Base-by-base conservation (phyloP, 495 filamentous ascomycete species). In the Jackrogersella minutella region DNA sequence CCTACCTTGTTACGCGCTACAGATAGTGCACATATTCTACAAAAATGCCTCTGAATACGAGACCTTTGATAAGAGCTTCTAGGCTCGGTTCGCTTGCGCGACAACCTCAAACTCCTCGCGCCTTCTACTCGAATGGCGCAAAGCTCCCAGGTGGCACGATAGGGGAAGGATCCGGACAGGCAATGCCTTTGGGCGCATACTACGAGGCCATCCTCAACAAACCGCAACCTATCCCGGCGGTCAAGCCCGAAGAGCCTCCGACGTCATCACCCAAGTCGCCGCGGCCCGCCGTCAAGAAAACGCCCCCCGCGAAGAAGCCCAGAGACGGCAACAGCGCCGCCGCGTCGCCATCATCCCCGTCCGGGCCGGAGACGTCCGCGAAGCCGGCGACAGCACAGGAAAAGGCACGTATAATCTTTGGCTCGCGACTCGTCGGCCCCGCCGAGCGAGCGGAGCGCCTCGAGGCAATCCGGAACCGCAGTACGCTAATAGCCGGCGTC, bases 361-460 rank as follows among this genome's bases (percentile, higher is more conserved):
- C 60, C 31, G 73, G 69, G 28, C 60, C 62, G 17, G 54, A 58
- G 64, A 63, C 77, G 16, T 65, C 78, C 19, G 65, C 80, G 53
- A 46, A 66, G 47, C 70, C 72, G 21, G 64, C 75, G 71, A 80
- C 67, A 76, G 77, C 59, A 74, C 80, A 64, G 71, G 80, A 75
- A 76, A 87, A 77, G 83, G 82, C 77, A 82, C 88, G 87, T 57
- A 84, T 93, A 74, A 81, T 95, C 59, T 96, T 97, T 74, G 90
- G 90, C 28, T 88, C 88, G 17, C 87, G 85, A 30, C 82, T 94
- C 62, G 88, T 88, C 39, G 91, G 80, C 33, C 79, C 79, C 3
- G 89, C 53, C 85, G 91, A 64, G 85, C 86, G 72, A 79, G 89
- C 71, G 82, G 89, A 64, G 78, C 85, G 67, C 76, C 85, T 68